Base-by-base conservation (phyloP, 2,329 filamentous ascomycete species). In the Aspergillus tamarii region DNA sequence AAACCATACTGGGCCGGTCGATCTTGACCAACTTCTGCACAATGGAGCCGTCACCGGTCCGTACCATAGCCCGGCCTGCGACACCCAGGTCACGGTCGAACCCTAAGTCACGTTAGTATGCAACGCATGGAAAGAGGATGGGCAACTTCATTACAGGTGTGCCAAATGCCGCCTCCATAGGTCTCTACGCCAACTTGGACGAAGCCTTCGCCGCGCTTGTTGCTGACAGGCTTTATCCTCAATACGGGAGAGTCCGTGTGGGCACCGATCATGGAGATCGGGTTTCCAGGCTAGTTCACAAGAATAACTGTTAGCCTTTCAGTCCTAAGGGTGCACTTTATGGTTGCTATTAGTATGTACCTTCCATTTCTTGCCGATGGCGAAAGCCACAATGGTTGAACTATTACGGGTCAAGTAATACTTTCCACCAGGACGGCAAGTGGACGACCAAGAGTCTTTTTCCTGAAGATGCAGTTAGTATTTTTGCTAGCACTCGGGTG, bases 151-250 rank as follows among this genome's bases (percentile, higher is more conserved):
- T 57, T 65, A 83, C 88, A 99, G 54, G 92, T 96, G 80, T 97
- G 94, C 94, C 94, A 98, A 73, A 98, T 89, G 61, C 95, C 95
- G 66, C 95, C 95, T 59, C 95, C 95, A 75, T 99, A 99, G 1
- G 93, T 94, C 84, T 99, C 95, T 58, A 97, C 94, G 59, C 94
- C 95, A 62, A 99, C 89, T 80, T 99, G 95, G 67, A 97, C 81
- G 78, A 95, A 99, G 14, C 94, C 94, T 68, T 91, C 91, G 61
- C 87, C 89, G 73, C 87, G 86, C 82, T 94, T 95, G 81, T 94
- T 97, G 75, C 92, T 96, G 48, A 97, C 90, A 14, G 95, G 95
- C 84, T 99, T 99, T 77, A 99, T 84, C 64, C 94, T 90, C 57
- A 99, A 86, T 71, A 91, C 94, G 7, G 93, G 93, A 12, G 94